A percentile compares a stretch with the other conserved stretches of the same genome.
These are phyloP conservation scores for Porodaedalea pini DNA, from an alignment of 1,284 basidiomycete species.

Conservation along the genomic window DNA sequence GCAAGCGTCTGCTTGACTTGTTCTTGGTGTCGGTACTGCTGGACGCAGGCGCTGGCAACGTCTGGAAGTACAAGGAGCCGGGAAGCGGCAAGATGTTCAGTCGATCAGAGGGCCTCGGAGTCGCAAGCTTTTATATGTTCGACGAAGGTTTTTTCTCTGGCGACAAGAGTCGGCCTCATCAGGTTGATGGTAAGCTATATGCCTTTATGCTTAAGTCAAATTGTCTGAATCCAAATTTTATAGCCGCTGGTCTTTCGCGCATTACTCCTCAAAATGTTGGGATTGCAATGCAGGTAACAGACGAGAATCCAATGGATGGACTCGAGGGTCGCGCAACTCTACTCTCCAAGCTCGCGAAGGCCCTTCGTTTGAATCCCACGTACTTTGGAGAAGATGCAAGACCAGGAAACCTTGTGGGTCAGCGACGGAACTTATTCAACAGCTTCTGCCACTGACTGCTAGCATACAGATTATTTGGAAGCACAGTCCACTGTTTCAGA, in stretches of 20 bases:
- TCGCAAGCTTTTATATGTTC: slow-evolving; percentile 92
- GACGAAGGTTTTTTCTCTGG: slow-evolving; percentile 77
- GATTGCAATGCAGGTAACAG: slow-evolving; percentile 77
- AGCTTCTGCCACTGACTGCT: neutral
- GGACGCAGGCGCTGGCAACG: slow-evolving; percentile 88
- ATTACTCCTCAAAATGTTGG: slow-evolving; percentile 64
- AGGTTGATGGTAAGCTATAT: slow-evolving; percentile 67
- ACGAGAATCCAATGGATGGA: slow-evolving; percentile 84
- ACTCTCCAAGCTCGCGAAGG: slow-evolving; percentile 67
- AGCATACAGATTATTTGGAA: slow-evolving; percentile 64
- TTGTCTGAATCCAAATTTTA: neutral
- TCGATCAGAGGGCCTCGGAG: slow-evolving; percentile 88
- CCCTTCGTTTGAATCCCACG: slow-evolving; percentile 58
- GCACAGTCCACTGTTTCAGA: slow-evolving; percentile 44
- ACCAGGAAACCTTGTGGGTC: slow-evolving; percentile 82
- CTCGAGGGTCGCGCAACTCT: slow-evolving; percentile 83
- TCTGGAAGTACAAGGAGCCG: slow-evolving; percentile 76
- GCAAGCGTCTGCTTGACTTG: slow-evolving; percentile 79
- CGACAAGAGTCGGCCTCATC: slow-evolving; percentile 56
- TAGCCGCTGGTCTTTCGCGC: slow-evolving; percentile 69
- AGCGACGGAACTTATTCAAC: slow-evolving; percentile 22
- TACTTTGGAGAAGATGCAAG: slow-evolving; percentile 72
- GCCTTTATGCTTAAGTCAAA: neutral
- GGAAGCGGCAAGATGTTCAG: slow-evolving; percentile 56
- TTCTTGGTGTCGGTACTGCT: slow-evolving; percentile 92